phyloP scores from a whole-genome alignment of 768 basidiomycete genomes.

The Lactarius indigo region DNA sequence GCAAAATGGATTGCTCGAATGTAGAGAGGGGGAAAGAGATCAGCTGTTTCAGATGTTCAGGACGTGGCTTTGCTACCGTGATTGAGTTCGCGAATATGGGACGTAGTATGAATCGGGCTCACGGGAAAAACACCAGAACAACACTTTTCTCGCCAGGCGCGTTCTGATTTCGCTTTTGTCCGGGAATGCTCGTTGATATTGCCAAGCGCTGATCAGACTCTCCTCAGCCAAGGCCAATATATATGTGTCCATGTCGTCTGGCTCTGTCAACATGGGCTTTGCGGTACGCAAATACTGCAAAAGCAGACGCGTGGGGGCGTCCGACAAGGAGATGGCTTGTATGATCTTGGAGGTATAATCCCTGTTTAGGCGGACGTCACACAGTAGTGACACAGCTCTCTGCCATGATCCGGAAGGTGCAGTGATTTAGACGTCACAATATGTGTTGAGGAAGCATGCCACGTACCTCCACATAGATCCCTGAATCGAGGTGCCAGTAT shows the following conservation, averaged over 20 bases:
- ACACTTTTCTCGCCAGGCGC: constrained; percentile 52
- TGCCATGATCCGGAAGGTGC: constrained; percentile 28
- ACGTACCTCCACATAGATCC: constrained; percentile 61
- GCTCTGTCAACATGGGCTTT: constrained; percentile 66
- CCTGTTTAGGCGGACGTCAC: constrained; percentile 68
- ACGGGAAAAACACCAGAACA: constrained; percentile 72
- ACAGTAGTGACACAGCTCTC: constrained; percentile 69
- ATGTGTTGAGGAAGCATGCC: constrained; percentile 1
- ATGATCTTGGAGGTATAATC: constrained; percentile 80
- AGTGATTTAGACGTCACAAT: neutral
- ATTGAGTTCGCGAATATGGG: neutral
- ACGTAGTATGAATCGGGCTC: constrained; percentile 33
- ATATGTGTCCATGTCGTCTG: constrained; percentile 69
- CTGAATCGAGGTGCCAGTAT: constrained; percentile 79
- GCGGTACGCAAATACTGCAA: constrained; percentile 73
- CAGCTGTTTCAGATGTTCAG: constrained; percentile 55
- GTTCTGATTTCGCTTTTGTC: constrained; percentile 53
- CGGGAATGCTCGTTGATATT: constrained; percentile 65
- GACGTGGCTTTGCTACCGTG: constrained; percentile 32
- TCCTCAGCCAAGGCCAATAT: constrained; percentile 61
- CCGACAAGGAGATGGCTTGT: constrained; percentile 51
- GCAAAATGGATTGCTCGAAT: constrained; percentile 59
- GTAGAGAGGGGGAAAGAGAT: constrained; percentile 61
- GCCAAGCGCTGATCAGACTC: constrained; percentile 70
- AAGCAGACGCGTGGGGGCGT: constrained; percentile 51